Evolutionary conservation across 352 stramenopile species (phyloP).

Genomic region (Pythium coloratum): DNA sequence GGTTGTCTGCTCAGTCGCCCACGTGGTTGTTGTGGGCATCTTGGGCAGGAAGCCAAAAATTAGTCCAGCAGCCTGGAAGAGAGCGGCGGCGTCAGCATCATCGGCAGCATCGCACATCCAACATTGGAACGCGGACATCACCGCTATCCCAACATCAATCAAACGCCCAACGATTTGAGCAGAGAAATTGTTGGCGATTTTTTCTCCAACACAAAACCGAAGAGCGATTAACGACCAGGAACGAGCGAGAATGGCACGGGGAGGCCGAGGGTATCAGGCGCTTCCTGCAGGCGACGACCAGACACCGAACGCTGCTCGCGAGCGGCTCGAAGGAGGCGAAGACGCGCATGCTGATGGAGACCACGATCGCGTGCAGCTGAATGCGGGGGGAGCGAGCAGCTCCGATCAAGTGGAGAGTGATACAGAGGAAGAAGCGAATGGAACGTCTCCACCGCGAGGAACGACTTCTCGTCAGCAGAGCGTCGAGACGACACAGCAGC

Average conservation of each 20-base stretch:
- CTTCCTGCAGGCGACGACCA: constrained; percentile 41
- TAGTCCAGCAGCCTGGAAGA: constrained; percentile 1
- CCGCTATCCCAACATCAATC: background rate
- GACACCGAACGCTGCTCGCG: constrained; percentile 33
- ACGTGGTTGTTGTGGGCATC: constrained; percentile 7
- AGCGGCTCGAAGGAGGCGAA: constrained; percentile 27
- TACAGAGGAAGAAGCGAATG: constrained; percentile 1
- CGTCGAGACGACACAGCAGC: background rate
- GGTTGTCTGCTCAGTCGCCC: background rate
- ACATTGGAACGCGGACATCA: background rate
- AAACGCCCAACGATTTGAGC: background rate
- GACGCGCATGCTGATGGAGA: constrained; percentile 23
- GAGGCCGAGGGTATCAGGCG: constrained; percentile 56
- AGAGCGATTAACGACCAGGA: constrained; percentile 6
- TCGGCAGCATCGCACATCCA: constrained; percentile 5
- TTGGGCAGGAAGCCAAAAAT: background rate
- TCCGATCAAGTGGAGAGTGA: constrained; percentile 23
- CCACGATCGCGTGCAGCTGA: constrained; percentile 28
- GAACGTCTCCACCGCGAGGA: background rate
- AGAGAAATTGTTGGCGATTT: constrained; percentile 1
- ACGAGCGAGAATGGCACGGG: constrained; percentile 38
- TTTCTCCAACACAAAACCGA: constrained; percentile 1
- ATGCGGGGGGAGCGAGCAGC: constrained; percentile 2
- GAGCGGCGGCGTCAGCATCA: background rate
- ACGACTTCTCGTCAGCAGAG: constrained; percentile 3